These are phyloP conservation scores for Xylaria venustula DNA, from an alignment of 495 filamentous ascomycete species.

Conservation along the genomic window DNA sequence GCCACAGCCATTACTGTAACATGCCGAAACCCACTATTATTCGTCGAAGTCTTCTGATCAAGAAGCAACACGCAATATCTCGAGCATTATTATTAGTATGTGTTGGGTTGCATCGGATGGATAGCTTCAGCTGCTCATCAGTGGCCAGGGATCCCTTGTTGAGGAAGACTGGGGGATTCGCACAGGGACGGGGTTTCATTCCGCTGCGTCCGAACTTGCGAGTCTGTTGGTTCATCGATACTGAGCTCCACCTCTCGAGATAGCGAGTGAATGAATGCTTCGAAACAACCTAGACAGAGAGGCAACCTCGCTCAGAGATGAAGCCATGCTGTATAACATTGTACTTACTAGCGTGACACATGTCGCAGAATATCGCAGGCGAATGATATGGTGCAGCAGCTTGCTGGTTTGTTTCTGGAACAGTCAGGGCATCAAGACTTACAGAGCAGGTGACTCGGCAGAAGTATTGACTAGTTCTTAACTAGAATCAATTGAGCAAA, in stretches of 20 bases:
- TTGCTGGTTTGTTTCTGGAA: neutral
- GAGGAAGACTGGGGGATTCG: neutral
- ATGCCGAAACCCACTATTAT: neutral
- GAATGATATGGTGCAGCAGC: neutral
- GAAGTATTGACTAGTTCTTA: no score
- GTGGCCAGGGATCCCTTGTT: constrained; percentile 2
- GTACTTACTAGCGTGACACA: neutral
- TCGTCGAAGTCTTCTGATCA: neutral
- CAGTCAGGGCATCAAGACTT: no score
- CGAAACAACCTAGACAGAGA: neutral
- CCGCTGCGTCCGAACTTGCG: neutral
- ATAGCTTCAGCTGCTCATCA: constrained; percentile 5
- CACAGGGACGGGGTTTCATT: neutral
- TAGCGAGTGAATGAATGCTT: no score
- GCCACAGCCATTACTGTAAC: neutral
- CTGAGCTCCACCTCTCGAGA: neutral
- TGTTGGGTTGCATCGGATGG: neutral
- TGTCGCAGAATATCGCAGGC: no score
- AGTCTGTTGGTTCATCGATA: neutral
- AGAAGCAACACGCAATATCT: neutral
- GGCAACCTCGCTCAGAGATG: neutral
- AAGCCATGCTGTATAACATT: neutral
- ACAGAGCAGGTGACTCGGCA: no score
- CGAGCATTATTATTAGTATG: neutral
- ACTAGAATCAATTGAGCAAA: no score